Base-by-base conservation (phyloP, 2,329 filamentous ascomycete species). In the Pleoardoris graminearum region DNA sequence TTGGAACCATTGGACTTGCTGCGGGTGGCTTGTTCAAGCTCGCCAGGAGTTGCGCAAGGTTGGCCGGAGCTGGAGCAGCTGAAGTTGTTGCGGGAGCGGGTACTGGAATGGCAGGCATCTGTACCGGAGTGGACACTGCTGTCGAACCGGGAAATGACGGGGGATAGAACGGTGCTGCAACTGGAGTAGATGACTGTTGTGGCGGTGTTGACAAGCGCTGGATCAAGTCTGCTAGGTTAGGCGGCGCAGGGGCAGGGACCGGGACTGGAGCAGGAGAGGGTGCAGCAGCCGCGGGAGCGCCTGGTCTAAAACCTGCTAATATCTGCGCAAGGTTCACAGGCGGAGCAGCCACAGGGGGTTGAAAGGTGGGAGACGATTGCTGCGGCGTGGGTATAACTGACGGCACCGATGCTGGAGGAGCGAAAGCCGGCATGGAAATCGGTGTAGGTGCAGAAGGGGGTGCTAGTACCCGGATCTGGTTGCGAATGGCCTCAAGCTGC, bases 401-500 rank as follows among this genome's bases (percentile, higher is more conserved):
- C 12, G 69, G 58, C 6, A 71, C 59, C 17, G 74, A 63, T 45
- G 71, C 65, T 37, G 71, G 73, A 51, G 69, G 51, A 27, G 74
- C 57, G 39, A 54, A 59, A 7, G 39, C 19, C n/a, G 63, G 74
- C 67, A 67, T 65, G 17, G 75, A 71, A 27, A 62, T 56, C 7
- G 66, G 63, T 33, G 62, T 59, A n/a, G 66, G 62, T 35, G 80
- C 79, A 73, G 85, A 79, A 68, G 83, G 83, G 76, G 80, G 85
- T 30, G 77, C 83, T 73, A 96, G 82, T 74, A 86, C 85, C 73
- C 88, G 85, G 74, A 97, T 86, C 82, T 94, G 90, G 71, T 88
- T 86, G 75, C 88, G 90, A 75, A 96, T 89, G 72, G 89, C 84
- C 75, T 89, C 85, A 70, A 96, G 82, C 77, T 96, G 89, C 68